Conservation (phyloP, 1,284 basidiomycete species). For the Neonothopanus nambi region DNA sequence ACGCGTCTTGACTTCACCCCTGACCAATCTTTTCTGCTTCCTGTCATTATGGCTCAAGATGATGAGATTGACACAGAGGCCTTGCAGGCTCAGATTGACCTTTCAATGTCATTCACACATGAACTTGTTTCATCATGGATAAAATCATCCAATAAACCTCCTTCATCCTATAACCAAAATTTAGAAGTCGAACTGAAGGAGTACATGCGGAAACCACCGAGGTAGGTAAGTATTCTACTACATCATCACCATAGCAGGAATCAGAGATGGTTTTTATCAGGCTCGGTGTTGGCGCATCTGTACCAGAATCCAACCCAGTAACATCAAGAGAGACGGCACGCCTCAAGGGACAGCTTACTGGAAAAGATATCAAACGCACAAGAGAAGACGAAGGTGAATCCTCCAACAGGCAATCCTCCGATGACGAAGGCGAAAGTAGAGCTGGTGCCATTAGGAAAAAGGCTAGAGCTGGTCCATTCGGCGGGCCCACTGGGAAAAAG, state of each 20-base stretch:
- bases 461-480: conserved; percentile 56
- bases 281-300: conserved; percentile 67
- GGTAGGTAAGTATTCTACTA: conserved; percentile 41
- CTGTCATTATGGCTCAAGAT: conserved; percentile 28
- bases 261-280: conserved; percentile 33
- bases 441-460: conserved; percentile 59
- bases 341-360: conserved; percentile 56
- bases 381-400: conserved; percentile 36
- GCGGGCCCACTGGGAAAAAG: conserved; percentile 19
- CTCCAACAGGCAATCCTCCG: conserved; percentile 27
- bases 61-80: conserved; percentile 62
- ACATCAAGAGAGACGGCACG: conserved; percentile 49
- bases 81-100: conserved; percentile 74
- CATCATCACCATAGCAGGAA: background rate
- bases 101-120: conserved; percentile 74
- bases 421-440: conserved; percentile 58
- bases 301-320: conserved; percentile 43
- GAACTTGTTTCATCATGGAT: conserved; percentile 75
- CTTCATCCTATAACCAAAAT: conserved; percentile 32
- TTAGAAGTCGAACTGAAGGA: conserved; percentile 62
- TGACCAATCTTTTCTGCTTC: background rate
- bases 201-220: conserved; percentile 63
- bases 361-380: conserved; percentile 49
- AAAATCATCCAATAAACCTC: conserved; percentile 42
- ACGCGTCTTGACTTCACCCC: background rate